Evolutionary conservation across 1,284 basidiomycete genomes (phyloP).

Genomic region (Austroboletus novae-zelandiae): DNA sequence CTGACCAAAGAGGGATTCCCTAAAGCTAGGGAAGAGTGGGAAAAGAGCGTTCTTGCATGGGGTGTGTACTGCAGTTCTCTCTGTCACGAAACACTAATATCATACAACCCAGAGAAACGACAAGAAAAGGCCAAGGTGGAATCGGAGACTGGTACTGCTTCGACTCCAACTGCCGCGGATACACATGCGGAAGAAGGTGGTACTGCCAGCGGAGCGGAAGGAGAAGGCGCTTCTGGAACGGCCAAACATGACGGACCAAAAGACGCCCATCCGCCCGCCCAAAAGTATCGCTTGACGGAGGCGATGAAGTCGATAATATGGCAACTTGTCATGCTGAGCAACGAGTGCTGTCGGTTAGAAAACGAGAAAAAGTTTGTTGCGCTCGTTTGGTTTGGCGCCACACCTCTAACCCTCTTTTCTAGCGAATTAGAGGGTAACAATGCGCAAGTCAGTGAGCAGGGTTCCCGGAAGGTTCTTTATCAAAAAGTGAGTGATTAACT

Average conservation of each 20-base stretch:
- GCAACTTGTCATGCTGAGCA: slow-evolving; percentile 76
- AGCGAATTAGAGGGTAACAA: slow-evolving; percentile 66
- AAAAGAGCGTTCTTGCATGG: slow-evolving; percentile 63
- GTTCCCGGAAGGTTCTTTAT: slow-evolving; percentile 70
- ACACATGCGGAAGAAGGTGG: slow-evolving; percentile 37
- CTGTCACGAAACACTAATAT: neutral
- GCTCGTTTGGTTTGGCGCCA: neutral
- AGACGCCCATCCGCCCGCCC: slow-evolving; percentile 58
- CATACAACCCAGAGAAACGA: slow-evolving; percentile 46
- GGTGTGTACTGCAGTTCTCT: slow-evolving; percentile 40
- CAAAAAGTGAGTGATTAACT: slow-evolving; percentile 51
- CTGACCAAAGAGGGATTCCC: slow-evolving; percentile 63
- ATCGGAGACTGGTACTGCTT: slow-evolving; percentile 35
- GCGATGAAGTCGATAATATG: slow-evolving; percentile 73
- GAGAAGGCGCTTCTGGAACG: slow-evolving; percentile 27
- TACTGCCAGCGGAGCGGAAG: slow-evolving; percentile 30
- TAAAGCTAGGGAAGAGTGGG: slow-evolving; percentile 71
- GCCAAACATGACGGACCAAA: slow-evolving; percentile 35
- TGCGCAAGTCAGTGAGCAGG: slow-evolving; percentile 74
- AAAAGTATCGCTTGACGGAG: slow-evolving; percentile 73
- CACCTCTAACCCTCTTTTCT: neutral
- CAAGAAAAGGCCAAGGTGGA: slow-evolving; percentile 53
- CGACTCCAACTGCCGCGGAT: slow-evolving; percentile 37
- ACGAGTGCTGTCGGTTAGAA: slow-evolving; percentile 75
- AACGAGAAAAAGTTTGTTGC: slow-evolving; percentile 78